Evolutionary conservation across 805 yeast genomes (phyloP), one percentile per base, ranked within the genome.

Genomic region (Metschnikowia bowlesiae): DNA sequence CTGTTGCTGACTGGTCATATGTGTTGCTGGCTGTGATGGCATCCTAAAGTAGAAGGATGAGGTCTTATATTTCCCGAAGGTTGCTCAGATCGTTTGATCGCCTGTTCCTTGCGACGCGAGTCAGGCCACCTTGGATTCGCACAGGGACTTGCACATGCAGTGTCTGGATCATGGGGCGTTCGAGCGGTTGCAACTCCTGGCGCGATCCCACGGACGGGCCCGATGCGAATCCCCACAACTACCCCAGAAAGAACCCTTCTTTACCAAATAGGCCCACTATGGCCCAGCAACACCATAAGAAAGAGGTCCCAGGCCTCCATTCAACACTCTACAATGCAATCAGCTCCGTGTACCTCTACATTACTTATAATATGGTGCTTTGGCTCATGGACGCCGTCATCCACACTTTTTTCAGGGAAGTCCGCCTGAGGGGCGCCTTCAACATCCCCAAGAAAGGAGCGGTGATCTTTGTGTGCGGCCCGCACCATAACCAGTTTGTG

Each of bases 401-500:
- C 48, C 71, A 69, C 51, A 71, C 75, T 2, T 73, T 71, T 47
- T 73, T 73, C 63, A 55, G 76, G 39, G 77, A 73, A 46, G 67
- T 73, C 48, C 63, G 64, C 41, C 56, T 66, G 35, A 48, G 75
- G 32, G 76, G 76, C 7, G 54, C 72, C 4, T 70, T 68, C 59
- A 62, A 72, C 50, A 65, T 73, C 39, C 76, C 77, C 35, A 61
- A 57, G 31, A 44, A 49, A 13, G 76, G 75, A 6, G 68, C 76
- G 1, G 64, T 70, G 18, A 59, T 73, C 16, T 70, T 72, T 50
- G 77, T 71, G 8, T 65, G 71, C 49, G 77, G 74, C 1, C 77
- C 77, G 2, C 77, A 73, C 55, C 74, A 68, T 50, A 73, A 73
- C 54, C 75, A 72, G 53, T 73, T 71, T 48, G 64, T 73, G 18